A percentile compares a stretch with the other conserved stretches of the same genome.
Evolutionary conservation across 1,139 yeast species (phyloP).

Genomic region (Nadsonia starkeyi-henricii): DNA sequence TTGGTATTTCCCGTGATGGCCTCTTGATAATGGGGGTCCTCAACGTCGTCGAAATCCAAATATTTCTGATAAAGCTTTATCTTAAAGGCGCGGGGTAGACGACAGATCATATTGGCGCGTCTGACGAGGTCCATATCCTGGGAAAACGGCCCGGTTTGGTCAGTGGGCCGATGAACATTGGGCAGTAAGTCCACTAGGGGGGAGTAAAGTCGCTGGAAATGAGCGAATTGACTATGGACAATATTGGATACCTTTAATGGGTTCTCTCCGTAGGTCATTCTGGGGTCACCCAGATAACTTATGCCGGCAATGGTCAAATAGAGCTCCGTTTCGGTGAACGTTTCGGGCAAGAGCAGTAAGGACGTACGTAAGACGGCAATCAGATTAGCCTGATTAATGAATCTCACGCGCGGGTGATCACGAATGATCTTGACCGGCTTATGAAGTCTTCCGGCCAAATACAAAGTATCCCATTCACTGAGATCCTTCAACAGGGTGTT

Average conservation of each 20-base stretch:
- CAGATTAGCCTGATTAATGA: slow-evolving; percentile 63
- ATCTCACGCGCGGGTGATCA: slow-evolving; percentile 45
- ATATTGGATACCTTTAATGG: slow-evolving; percentile 80
- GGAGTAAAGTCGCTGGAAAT: slow-evolving; percentile 55
- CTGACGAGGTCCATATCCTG: slow-evolving; percentile 25
- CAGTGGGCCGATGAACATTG: slow-evolving; percentile 17
- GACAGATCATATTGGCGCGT: slow-evolving; percentile 26
- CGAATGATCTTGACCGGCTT: slow-evolving; percentile 76
- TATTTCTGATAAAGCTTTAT: slow-evolving; percentile 32
- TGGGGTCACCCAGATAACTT: slow-evolving; percentile 82
- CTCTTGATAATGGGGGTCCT: slow-evolving; percentile 4
- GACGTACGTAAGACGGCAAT: slow-evolving; percentile 71
- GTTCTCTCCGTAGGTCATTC: slow-evolving; percentile 80
- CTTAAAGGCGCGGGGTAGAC: slow-evolving; percentile 42
- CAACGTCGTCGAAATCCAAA: slow-evolving; percentile 12
- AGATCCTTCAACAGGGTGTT: slow-evolving; percentile 52
- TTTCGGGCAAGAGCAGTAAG: slow-evolving; percentile 38
- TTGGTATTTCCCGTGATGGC: slow-evolving; percentile 1
- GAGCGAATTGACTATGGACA: slow-evolving; percentile 57
- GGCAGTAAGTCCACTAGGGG: slow-evolving; percentile 46
- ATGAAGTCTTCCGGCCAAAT: slow-evolving; percentile 85
- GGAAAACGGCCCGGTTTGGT: slow-evolving; percentile 19
- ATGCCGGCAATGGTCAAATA: slow-evolving; percentile 67
- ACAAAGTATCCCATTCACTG: slow-evolving; percentile 69
- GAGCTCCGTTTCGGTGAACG: slow-evolving; percentile 48